Base-by-base conservation (phyloP, 345 rosid genomes). In the Schrenkiella parvula region DNA sequence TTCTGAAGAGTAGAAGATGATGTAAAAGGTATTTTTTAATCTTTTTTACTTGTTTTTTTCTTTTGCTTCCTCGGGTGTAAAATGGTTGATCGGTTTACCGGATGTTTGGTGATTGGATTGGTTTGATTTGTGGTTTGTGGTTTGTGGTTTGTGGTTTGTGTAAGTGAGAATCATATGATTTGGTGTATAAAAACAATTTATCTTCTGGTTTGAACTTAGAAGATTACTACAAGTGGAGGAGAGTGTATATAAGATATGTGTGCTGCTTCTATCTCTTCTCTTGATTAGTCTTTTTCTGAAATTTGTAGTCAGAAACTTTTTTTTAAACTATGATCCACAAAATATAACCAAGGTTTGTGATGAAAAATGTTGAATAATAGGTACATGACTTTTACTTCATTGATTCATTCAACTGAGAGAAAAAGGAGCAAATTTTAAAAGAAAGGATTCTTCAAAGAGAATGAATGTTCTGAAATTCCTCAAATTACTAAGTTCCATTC, bases 91-190 rank as follows among this genome's bases (percentile, higher is more conserved):
- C 37, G 51, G 47, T 46, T 64, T 64, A 43, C 2, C 11, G 31
- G 37, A 54, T 73, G 72, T 66, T 66, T 66, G 54, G 73, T 28
- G 22, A 65, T 54, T 64, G 54, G 17, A 64, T 73, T 73, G 71
- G 71, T 19, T 73, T 66, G 60, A 56, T 66, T 55, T 65, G 58
- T 65, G 78, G 61, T 66, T 57, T 74, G 72, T 15, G n/a, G n/a
- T 66, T 55, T 65, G 58, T 65, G 78, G 61, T 66, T 57, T 74
- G 72, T 15, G n/a, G 68, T 4, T 66, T 50, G 73, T 66, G 60
- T 43, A 26, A 53, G 28, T 22, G 70, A 48, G 52, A 19, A 57
- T 46, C 72, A 66, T 73, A 56, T 66, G 60, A 37, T 58, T 57
- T 74, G 72, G 60, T 65, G 67, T 74, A 74, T 47, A 73, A 66